phyloP scores from a whole-genome alignment of 1,139 yeast genomes.

The Suzukiozyma palmioleophila region DNA sequence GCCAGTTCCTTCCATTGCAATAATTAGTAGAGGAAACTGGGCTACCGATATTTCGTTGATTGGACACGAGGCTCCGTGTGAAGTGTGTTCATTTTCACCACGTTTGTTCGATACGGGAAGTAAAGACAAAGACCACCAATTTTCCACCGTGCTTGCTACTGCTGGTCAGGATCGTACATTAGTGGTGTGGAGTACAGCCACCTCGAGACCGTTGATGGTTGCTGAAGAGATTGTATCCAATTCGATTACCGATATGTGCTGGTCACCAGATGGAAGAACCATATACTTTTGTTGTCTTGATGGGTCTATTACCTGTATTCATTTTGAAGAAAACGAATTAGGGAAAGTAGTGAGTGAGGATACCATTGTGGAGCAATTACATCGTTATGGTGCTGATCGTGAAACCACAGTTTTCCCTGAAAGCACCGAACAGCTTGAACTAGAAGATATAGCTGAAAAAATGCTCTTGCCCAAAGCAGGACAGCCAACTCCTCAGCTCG shows the following conservation, averaged over 20 bases:
- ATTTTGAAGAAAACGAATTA: constrained; percentile 66
- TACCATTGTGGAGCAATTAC: constrained; percentile 59
- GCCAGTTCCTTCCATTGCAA: constrained; percentile 85
- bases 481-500: neutral
- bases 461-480: neutral
- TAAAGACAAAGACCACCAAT: constrained; percentile 16
- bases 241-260: constrained; percentile 68
- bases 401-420: constrained; percentile 85
- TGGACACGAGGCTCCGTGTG: constrained; percentile 97
- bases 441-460: constrained; percentile 56
- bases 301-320: constrained; percentile 72
- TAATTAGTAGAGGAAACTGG: constrained; percentile 91
- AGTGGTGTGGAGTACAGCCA: constrained; percentile 66
- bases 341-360: constrained; percentile 72
- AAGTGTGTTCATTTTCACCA: constrained; percentile 89
- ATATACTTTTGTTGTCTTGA: constrained; percentile 78
- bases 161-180: constrained; percentile 76
- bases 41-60: constrained; percentile 80
- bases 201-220: constrained; percentile 58
- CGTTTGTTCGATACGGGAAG: constrained; percentile 42
- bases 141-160: constrained; percentile 61
- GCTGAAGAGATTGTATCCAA: constrained; percentile 59
- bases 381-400: constrained; percentile 83
- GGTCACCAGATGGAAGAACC: constrained; percentile 75
- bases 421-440: constrained; percentile 67